A percentile compares a stretch with the other conserved stretches of the same genome.
phyloP scores from a whole-genome alignment of 2,329 filamentous ascomycete species.

The Fusarium concolor region DNA sequence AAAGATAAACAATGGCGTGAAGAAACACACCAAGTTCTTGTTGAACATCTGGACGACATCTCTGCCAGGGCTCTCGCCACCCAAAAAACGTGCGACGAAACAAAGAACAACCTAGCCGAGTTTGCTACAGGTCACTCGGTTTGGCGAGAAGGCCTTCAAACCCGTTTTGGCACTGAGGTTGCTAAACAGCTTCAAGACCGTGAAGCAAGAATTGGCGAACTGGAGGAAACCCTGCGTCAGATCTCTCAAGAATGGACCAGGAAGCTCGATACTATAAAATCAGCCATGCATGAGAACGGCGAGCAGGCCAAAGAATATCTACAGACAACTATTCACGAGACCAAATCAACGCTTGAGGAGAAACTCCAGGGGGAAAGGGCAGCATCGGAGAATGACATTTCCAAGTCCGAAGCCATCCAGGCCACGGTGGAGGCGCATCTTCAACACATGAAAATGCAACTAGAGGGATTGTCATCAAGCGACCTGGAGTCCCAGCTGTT shows the following conservation, averaged over 20 bases:
- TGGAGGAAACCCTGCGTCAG: conserved; percentile 39
- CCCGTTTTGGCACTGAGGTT: conserved; percentile 28
- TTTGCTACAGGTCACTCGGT: conserved; percentile 10
- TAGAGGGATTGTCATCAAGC: conserved; percentile 7
- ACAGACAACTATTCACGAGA: conserved; percentile 25
- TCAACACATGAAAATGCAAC: conserved; percentile 32
- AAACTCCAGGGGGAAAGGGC: conserved; percentile 40
- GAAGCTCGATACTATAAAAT: conserved; percentile 35
- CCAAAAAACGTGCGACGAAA: conserved; percentile 28
- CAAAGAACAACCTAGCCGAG: conserved; percentile 26
- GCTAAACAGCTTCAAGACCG: conserved; percentile 34
- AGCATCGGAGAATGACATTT: conserved; percentile 32
- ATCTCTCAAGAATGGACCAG: conserved; percentile 31
- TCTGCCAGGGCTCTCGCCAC: conserved; percentile 16
- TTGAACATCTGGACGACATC: conserved; percentile 17
- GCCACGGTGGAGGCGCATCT: conserved; percentile 38
- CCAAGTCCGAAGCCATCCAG: conserved; percentile 25
- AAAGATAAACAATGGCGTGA: conserved; percentile 1
- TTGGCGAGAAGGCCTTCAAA: conserved; percentile 10
- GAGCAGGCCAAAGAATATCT: conserved; percentile 33
- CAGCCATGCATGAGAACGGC: conserved; percentile 13
- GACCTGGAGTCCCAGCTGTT: conserved; percentile 6
- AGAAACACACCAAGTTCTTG: neutral
- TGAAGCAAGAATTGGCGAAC: conserved; percentile 33
- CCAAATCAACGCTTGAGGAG: conserved; percentile 40